phyloP scores from a whole-genome alignment of 2,329 filamentous ascomycete genomes.

The Lecanicillium sp. region DNA sequence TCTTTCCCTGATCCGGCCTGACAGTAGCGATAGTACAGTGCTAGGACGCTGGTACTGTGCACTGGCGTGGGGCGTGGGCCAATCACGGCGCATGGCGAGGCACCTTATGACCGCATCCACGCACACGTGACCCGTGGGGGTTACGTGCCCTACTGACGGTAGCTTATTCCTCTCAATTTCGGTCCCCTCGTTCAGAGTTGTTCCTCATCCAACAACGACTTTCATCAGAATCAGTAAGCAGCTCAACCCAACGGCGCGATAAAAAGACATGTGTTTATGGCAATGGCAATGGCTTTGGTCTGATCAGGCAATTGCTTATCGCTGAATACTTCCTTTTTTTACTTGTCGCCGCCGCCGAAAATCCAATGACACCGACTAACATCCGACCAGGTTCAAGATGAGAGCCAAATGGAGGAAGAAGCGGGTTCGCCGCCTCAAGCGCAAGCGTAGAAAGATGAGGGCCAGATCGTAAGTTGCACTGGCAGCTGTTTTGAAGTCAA shows the following conservation, averaged over 20 bases:
- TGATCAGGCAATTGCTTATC: too few species aligned
- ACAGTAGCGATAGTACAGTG: too few species aligned
- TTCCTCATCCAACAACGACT: constrained; percentile 36
- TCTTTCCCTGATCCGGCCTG: too few species aligned
- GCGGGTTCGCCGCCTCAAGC: constrained; percentile 97
- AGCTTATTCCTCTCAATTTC: constrained; percentile 21
- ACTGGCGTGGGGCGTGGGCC: too few species aligned
- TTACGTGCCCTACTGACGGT: constrained; percentile 27
- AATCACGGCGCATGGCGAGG: neutral
- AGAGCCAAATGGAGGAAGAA: constrained; percentile 99
- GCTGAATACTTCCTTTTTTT: neutral
- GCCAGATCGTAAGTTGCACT: constrained; percentile 74
- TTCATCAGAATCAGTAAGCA: constrained; percentile 37
- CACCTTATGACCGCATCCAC: neutral
- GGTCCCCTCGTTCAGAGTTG: constrained; percentile 22
- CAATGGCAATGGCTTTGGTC: neutral
- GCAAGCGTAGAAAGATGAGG: constrained; percentile 99
- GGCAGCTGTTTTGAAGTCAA: constrained; percentile 5
- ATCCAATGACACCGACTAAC: constrained; percentile 13
- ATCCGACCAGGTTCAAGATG: constrained; percentile 48
- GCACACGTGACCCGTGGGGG: constrained; percentile 27
- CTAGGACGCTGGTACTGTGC: too few species aligned
- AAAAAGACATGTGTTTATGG: neutral
- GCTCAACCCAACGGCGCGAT: too few species aligned
- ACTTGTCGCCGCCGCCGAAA: neutral